Base-by-base conservation (phyloP, 2,329 filamentous ascomycete species). In the Paracorniculantispora psalliotae region DNA sequence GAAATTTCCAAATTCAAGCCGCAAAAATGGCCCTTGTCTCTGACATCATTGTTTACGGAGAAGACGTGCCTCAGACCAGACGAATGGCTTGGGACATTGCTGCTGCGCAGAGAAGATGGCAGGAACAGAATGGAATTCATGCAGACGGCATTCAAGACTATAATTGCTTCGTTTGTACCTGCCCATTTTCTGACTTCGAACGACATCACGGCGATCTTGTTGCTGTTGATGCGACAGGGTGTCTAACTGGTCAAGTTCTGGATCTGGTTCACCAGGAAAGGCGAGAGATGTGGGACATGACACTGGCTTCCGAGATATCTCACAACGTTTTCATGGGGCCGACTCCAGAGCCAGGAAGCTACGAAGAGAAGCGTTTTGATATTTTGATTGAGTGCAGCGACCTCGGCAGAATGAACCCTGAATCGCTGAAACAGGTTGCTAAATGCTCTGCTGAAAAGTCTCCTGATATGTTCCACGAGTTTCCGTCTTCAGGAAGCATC, bases 1-100 rank as follows among this genome's bases (percentile, higher is more conserved):
- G 94, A 48, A 97, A 97, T 72, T 99, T 99, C 69, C 93, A 97
- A 67, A 97, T 97, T 41, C 94, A 99, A 72, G 83, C 90, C 0
- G 89, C 89, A 60, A 99, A 99, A 72, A 78, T 90, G 64, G 92
- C 92, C 57, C 85, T 89, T 64, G 83, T 94, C 9, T 97, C 92
- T 0, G 94, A 99, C 71, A 91, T 99, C 63, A 82, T 99, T 43
- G 84, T 99, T 1, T 99, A 99, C 69, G 91, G 91, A 13, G 89
- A 93, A 57, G 83, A 91, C 63, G 75, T 79, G 39, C 80, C 79
- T 2, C 74, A 82, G 26, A 81, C 83, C 48, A 80, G 83, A 56
- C 86, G 87, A 59, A 76, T 96, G 23, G 83, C 71, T 66, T 89
- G 75, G 81, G 84, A 76, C 69, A 83, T 97, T 55, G 86, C 91